Conservation (phyloP, 2,329 filamentous ascomycete genomes). For the Coleophoma cylindrospora region DNA sequence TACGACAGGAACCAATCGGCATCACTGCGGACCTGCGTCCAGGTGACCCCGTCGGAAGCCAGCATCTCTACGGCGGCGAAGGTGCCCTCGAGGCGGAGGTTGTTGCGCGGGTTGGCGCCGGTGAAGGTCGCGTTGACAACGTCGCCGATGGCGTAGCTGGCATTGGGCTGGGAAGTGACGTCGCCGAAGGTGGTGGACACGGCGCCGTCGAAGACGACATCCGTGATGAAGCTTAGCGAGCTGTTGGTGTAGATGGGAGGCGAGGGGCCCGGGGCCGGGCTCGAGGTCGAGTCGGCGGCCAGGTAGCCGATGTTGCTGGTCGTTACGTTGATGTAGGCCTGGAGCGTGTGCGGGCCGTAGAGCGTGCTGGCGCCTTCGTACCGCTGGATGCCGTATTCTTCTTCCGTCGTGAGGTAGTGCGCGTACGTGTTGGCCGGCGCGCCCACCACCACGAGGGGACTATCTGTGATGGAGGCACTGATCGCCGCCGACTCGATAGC, state of each 20-base stretch:
- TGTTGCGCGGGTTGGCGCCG: constrained; percentile 85
- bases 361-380: constrained; percentile 92
- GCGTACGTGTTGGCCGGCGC: constrained; percentile 88
- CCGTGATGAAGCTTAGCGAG: constrained; percentile 73
- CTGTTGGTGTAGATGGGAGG: constrained; percentile 73
- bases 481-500: constrained; percentile 44
- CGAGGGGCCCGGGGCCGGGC: constrained; percentile 47
- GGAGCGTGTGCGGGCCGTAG: constrained; percentile 74
- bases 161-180: constrained; percentile 47
- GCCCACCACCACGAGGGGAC: constrained; percentile 72
- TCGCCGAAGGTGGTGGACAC: constrained; percentile 65
- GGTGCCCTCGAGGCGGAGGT: constrained; percentile 71
- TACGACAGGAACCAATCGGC: constrained; percentile 80
- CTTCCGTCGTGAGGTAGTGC: constrained; percentile 68
- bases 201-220: constrained; percentile 70
- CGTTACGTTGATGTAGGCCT: constrained; percentile 82
- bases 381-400: constrained; percentile 78
- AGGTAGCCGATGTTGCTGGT: constrained; percentile 66
- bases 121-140: constrained; percentile 67
- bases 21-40: constrained; percentile 67
- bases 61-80: constrained; percentile 69
- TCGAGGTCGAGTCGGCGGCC: constrained; percentile 37
- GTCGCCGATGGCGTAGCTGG: constrained; percentile 54
- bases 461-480: constrained; percentile 14
- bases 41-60: constrained; percentile 39